Conservation (phyloP, 2,329 filamentous ascomycete species). For the Arthrinium phaeospermum region DNA sequence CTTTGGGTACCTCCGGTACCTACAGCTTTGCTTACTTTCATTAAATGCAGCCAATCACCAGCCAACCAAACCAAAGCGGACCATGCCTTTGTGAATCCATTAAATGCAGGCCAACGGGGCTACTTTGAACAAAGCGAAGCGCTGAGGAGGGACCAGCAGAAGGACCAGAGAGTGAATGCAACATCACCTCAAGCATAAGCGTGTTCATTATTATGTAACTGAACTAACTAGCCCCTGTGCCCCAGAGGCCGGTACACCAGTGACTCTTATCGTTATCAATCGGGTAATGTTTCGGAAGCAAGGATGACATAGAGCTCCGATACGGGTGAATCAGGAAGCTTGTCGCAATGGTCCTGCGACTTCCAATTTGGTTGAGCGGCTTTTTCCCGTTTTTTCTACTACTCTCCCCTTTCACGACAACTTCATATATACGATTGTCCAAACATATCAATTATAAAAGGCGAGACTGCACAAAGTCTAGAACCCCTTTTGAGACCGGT, state of each 20-base stretch:
- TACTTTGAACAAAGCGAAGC: not conserved
- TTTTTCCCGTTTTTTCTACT: not conserved
- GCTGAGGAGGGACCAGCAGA: not conserved
- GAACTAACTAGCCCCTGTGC: not conserved
- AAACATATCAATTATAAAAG: not conserved
- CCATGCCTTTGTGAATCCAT: not conserved
- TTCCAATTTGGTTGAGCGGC: not conserved
- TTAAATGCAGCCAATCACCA: not conserved
- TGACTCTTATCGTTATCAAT: not conserved
- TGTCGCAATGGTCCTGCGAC: not conserved
- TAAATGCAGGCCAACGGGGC: not conserved
- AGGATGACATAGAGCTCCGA: conserved; percentile 13
- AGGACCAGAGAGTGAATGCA: not conserved
- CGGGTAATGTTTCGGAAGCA: not conserved
- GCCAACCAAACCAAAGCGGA: not conserved
- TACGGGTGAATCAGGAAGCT: conserved; percentile 9
- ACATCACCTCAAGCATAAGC: not conserved
- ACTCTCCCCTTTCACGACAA: not conserved
- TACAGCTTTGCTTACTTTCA: not conserved
- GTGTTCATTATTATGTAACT: conserved; percentile 1
- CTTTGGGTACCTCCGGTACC: too few relatives aligned
- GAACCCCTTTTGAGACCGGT: not conserved
- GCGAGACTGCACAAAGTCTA: not conserved
- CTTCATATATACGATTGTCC: not conserved
- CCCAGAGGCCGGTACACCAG: not conserved